These are phyloP conservation scores for Avena atlantica DNA, from an alignment of 176 grass and related monocot species.

Conservation along the genomic window DNA sequence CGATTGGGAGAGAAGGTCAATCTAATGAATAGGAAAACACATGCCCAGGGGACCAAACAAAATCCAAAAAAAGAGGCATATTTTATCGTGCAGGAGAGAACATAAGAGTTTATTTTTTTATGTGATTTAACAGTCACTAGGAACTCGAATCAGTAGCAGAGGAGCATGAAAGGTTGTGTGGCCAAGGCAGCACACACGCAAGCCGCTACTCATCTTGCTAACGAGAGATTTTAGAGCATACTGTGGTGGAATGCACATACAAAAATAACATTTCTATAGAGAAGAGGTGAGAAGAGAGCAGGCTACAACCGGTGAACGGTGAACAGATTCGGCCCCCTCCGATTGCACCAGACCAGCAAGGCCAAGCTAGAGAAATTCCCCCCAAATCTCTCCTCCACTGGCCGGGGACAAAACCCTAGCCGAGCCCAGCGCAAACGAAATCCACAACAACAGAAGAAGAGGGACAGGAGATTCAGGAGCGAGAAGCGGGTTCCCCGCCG, in stretches of 20 bases:
- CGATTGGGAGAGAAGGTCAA: not conserved
- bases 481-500: too few relatives aligned
- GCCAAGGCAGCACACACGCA: not conserved
- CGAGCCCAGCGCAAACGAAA: not conserved
- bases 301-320: not conserved
- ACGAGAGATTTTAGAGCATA: not conserved
- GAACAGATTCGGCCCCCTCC: not conserved
- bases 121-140: not conserved
- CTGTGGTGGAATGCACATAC: not conserved
- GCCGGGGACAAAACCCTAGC: slow-evolving; percentile 40
- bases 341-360: not conserved
- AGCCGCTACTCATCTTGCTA: not conserved
- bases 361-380: not conserved
- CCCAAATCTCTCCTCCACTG: not conserved
- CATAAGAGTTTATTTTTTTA: too few relatives aligned
- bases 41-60: not conserved
- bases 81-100: not conserved
- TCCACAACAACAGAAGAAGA: not conserved
- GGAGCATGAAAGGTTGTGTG: not conserved
- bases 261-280: not conserved
- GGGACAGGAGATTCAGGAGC: not conserved
- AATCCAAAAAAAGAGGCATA: not conserved
- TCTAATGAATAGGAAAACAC: not conserved
- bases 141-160: not conserved
- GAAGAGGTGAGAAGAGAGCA: not conserved